Conservation (phyloP, 2,329 filamentous ascomycete genomes). For the Colletotrichum trifolii region DNA sequence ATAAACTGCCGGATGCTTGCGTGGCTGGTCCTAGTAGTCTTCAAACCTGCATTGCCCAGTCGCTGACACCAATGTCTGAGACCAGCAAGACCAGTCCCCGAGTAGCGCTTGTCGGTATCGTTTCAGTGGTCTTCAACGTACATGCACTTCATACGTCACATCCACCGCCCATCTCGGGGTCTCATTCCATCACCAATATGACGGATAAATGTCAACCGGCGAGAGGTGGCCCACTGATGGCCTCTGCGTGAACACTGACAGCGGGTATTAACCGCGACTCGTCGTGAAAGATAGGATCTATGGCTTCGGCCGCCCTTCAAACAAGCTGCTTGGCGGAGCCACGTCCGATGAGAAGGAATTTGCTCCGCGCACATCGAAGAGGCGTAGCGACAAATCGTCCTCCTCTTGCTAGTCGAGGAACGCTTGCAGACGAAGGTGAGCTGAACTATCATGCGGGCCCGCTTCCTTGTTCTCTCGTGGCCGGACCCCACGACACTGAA, state of each 20-base stretch:
- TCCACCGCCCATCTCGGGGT: no score
- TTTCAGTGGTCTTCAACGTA: not conserved
- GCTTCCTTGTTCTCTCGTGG: conserved; percentile 8
- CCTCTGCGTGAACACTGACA: no score
- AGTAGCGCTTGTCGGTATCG: not conserved
- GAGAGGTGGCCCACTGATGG: no score
- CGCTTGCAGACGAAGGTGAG: conserved; percentile 25
- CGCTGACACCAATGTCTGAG: conserved; percentile 23
- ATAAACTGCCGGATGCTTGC: conserved; percentile 25
- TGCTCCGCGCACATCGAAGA: no score
- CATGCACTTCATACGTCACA: not conserved
- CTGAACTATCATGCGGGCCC: conserved; percentile 25
- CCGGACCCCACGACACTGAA: conserved; percentile 3
- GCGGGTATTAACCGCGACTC: no score
- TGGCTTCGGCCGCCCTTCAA: no score
- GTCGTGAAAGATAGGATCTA: not conserved
- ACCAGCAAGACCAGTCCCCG: conserved; percentile 5
- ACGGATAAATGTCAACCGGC: not conserved
- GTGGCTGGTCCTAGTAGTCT: conserved; percentile 1
- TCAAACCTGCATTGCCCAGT: not conserved
- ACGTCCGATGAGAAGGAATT: no score
- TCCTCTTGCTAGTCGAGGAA: not conserved
- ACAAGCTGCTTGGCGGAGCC: no score
- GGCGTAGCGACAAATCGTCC: no score
- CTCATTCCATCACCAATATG: not conserved